Evolutionary conservation across 1,284 basidiomycete species (phyloP), one percentile per base, ranked within the genome.

Genomic region (Leccinum griseonigrum): DNA sequence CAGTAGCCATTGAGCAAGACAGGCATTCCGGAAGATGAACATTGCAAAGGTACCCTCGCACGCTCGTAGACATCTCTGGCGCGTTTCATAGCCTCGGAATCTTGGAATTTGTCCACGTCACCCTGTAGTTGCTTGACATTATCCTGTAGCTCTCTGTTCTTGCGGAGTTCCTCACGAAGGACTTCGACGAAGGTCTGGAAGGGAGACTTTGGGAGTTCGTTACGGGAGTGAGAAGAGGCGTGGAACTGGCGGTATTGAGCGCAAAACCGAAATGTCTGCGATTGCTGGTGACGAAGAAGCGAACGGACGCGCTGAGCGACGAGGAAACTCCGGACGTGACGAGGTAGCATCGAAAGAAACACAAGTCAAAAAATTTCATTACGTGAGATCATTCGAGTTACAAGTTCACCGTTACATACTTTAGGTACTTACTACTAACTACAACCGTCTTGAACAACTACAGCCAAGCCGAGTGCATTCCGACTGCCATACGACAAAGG

Each of bases 81-180:
- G 69, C 83, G 85, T 81, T 93, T 94, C 94, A 98, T 92, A n/a
- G 96, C 91, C 74, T 97, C 95, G 60, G 91, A 94, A 75, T 99
- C 97, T 79, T 97, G 96, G 58, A 98, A 79, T 78, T 98, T 98
- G 79, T 94, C 93, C 43, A 97, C 97, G 75, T 98, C 95, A 68
- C 97, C 97, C 77, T 97, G 94, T 34, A 99, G 84, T 78, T 97
- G 95, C 79, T 95, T 95, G 62, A 98, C 91, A 77, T 97, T 97
- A 57, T 98, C 94, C 78, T 97, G 95, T 60, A 97, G 82, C 74
- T 97, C 96, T 68, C 94, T 83, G 74, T 94, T 97, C 83, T 98
- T 98, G 74, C 86, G 83, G 55, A 99, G 79, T 78, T 99, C 97
- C 63, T 97, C 94, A 67, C 85, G 87, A 59, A 99, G 82, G 26